Base-by-base conservation (phyloP, 345 rosid genomes). In the Lumnitzera littorea region DNA sequence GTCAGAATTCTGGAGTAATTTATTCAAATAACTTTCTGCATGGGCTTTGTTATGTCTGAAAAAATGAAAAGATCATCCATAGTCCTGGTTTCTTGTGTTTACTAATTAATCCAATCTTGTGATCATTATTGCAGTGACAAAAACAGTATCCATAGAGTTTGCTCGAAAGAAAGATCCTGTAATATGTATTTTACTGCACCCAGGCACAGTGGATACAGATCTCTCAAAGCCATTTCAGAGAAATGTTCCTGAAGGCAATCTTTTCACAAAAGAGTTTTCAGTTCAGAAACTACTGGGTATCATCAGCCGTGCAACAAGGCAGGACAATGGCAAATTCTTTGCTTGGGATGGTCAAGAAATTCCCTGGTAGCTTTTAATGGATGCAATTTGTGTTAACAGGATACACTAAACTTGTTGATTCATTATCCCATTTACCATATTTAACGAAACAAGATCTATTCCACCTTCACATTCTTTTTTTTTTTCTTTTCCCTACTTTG, bases 261-360 rank as follows among this genome's bases (percentile, higher is more conserved):
- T 89, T 57, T 89, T 92, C 69, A 75, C 94, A 17, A 87, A 74
- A 71, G 91, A 85, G 74, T 89, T 80, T 70, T 85, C 96, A 2
- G 90, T 87, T 68, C 78, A 76, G 78, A 89, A 79, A 68, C 87
- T 89, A 47, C 63, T 87, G 66, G 66, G 70, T 69, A 87, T 92
- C 67, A 87, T 89, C 57, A 67, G 84, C 72, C 79, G 62, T 20
- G 67, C 88, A 59, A 92, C 70, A 71, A 80, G 49, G 51, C 64
- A 67, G 14, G 96, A 87, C 53, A 89, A 84, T 58, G 98, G 96
- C 56, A 89, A 87, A 72, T 89, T 92, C 80, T 89, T 89, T 62
- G 96, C 95, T 16, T 89, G 98, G 91, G 96, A 92, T 78, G 95
- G 97, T 57, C 94, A 87, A 70, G 88, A 85, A 76, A 85, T 89